phyloP scores from a whole-genome alignment of 2,329 filamentous ascomycete species.

The Fusarium stilboides region DNA sequence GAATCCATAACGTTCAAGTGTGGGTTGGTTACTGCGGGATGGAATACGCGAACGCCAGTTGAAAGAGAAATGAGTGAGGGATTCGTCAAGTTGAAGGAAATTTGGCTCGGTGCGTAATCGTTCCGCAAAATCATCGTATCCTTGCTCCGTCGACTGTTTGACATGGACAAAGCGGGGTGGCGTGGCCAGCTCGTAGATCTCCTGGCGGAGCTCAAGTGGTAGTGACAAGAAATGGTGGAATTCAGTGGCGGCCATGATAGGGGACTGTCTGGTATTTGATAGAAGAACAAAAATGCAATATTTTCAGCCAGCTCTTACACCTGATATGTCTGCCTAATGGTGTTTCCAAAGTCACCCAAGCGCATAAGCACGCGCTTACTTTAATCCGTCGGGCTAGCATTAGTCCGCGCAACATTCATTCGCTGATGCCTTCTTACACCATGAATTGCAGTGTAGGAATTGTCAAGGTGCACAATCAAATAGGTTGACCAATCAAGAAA shows the following conservation, averaged over 20 bases:
- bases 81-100: not conserved
- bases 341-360: too few species aligned
- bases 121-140: slow-evolving; percentile 1
- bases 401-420: too few species aligned
- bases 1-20: not conserved
- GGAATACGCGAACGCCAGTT: not conserved
- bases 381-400: too few species aligned
- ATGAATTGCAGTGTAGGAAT: too few species aligned
- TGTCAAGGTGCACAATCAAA: too few species aligned
- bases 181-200: not conserved
- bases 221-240: not conserved
- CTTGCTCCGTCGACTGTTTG: not conserved
- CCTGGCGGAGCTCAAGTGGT: not conserved
- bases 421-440: too few species aligned
- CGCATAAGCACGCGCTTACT: too few species aligned
- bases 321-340: too few species aligned
- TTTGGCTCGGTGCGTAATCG: not conserved
- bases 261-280: too few species aligned
- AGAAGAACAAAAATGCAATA: too few species aligned
- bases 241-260: not conserved
- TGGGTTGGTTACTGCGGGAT: rapidly evolving
- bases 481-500: too few species aligned
- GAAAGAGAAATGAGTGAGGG: not conserved
- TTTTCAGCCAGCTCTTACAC: too few species aligned
- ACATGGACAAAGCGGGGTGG: slow-evolving; percentile 7